These are phyloP conservation scores for Alternaria rosae DNA, from an alignment of 2,329 filamentous ascomycete species.

Conservation along the genomic window DNA sequence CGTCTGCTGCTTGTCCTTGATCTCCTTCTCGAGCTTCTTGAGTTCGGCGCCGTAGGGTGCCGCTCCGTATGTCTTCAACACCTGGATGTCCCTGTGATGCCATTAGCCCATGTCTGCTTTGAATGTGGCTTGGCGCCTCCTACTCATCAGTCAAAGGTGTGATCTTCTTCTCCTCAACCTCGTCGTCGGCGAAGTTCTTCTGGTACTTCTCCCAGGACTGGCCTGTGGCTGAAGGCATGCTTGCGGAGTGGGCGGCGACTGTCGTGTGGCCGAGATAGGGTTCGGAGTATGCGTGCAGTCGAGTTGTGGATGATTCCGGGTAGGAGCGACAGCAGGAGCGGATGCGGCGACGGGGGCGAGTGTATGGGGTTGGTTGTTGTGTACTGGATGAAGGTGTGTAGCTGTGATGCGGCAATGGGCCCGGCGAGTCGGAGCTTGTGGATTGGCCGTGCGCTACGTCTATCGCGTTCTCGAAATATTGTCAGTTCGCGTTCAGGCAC, in stretches of 20 bases:
- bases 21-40: constrained; percentile 98
- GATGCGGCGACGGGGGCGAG: not conserved
- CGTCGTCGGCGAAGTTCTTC: constrained; percentile 96
- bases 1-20: constrained; percentile 98
- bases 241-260: constrained; percentile 39
- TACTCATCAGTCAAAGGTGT: constrained; percentile 96
- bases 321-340: constrained; percentile 1
- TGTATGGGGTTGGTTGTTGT: constrained; percentile 24
- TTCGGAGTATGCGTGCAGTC: constrained; percentile 5
- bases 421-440: constrained; percentile 23
- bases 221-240: constrained; percentile 92
- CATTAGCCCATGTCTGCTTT: constrained; percentile 38
- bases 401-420: constrained; percentile 32
- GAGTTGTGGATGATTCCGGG: not conserved
- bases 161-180: constrained; percentile 99
- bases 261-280: constrained; percentile 6
- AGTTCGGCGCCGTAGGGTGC: constrained; percentile 92
- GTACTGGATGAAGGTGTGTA: constrained; percentile 25
- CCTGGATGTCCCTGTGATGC: constrained; percentile 86
- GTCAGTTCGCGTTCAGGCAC: constrained; percentile 35
- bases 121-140: constrained; percentile 44
- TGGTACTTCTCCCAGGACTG: constrained; percentile 98
- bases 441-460: constrained; percentile 15
- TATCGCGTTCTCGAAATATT: constrained; percentile 36
- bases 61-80: constrained; percentile 97